Base-by-base conservation (phyloP, 2,329 filamentous ascomycete species). In the Colletotrichum sp. region DNA sequence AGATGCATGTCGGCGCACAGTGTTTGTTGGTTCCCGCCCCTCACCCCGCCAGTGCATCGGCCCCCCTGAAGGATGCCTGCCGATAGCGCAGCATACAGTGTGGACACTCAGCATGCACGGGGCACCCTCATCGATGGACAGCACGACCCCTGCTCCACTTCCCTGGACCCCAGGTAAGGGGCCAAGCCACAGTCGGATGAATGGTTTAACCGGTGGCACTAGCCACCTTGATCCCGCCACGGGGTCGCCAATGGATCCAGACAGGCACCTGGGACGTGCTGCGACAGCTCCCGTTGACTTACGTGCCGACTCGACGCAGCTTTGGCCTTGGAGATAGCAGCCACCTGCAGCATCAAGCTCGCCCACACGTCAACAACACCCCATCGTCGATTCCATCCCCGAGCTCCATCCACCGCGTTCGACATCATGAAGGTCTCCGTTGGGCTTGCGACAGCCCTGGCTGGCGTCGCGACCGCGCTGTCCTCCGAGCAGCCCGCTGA, bases 381-480 rank as follows among this genome's bases (percentile, higher is more conserved):
- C n/a, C 67, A 72, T 72, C 68, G 62, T 44, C 28, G 30, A 34
- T 24, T 64, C 34, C 28, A 69, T 64, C 64, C 28, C 26, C 68
- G 69, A 70, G 34, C 36, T 62, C 49, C 39, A 66, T 52, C 18
- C 26, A 57, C 18, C 32, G 55, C 13, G 70, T 59, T 52, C 34
- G 59, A 66, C 82, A 86, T 80, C 81, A 88, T 88, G 86, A 87
- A 86, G 85, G 84, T 87, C 79, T 83, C 79, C 75, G 78, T 84
- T 77, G 86, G 86, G 81, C 81, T 87, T 76, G 80, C 83, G 72
- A 83, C 83, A 76, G 84, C 83, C 76, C 80, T 87, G 67, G 83
- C 81, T 71, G 83, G 86, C 80, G 82, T 84, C 79, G 81, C 82
- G 72, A 83, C 84, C 72, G 86, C 87, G 65, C 64, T 76, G 55